Conservation (phyloP, 2,329 filamentous ascomycete genomes). For the Phaeosphaeria sp. region DNA sequence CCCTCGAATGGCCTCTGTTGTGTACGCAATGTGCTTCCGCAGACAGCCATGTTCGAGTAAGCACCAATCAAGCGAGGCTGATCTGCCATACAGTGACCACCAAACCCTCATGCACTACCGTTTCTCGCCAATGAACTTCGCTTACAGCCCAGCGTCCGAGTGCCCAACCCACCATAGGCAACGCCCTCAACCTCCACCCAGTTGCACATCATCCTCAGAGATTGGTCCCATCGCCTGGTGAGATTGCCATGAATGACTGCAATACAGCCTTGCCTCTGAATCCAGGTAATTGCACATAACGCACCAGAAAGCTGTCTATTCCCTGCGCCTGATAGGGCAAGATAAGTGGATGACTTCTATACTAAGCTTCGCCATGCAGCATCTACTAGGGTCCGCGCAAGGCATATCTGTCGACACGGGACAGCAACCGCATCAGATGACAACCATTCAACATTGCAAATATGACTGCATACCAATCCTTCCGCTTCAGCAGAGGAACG, state of each 20-base stretch:
- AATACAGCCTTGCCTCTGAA: conserved; percentile 29
- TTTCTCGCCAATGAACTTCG: conserved; percentile 37
- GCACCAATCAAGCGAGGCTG: conserved; percentile 41
- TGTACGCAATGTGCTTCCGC: conserved; percentile 23
- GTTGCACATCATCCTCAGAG: conserved; percentile 16
- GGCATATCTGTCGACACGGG: conserved; percentile 23
- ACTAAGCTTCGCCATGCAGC: conserved; percentile 23
- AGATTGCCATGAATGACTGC: conserved; percentile 30
- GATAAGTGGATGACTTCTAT: conserved; percentile 29
- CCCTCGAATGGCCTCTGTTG: conserved; percentile 25
- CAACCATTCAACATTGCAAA: conserved; percentile 6
- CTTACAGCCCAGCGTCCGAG: conserved; percentile 17
- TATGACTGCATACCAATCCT: conserved; percentile 26
- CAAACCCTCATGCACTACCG: conserved; percentile 41
- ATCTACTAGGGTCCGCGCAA: conserved; percentile 21
- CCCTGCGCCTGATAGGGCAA: conserved; percentile 29
- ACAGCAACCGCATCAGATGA: conserved; percentile 24
- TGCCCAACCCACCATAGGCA: conserved; percentile 15
- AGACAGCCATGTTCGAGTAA: conserved; percentile 16
- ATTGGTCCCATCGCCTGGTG: conserved; percentile 21
- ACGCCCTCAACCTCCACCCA: conserved; percentile 13
- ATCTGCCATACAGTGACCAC: conserved; percentile 41
- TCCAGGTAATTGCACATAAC: conserved; percentile 21
- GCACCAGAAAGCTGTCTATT: conserved; percentile 23
- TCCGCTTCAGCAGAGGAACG: conserved; percentile 36